These are phyloP conservation scores for Oemleria cerasiformis DNA, from an alignment of 306 rosid genomes.

Conservation along the genomic window DNA sequence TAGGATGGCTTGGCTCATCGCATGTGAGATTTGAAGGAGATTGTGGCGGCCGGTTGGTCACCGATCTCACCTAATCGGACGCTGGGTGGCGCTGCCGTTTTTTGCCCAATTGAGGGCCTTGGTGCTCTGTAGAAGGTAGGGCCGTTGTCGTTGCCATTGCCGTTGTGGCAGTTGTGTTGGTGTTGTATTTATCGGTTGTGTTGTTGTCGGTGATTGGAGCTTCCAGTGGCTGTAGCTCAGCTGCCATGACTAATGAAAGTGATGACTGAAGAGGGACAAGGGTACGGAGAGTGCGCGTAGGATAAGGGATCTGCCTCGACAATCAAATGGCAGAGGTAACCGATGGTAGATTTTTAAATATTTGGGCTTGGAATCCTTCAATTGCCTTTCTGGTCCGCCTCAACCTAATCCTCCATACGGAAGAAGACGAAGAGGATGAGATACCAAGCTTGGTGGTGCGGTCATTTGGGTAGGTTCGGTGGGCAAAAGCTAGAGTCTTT, in stretches of 20 bases:
- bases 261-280: conserved; percentile 8
- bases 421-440: conserved; percentile 17
- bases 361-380: too few relatives aligned
- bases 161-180: not conserved
- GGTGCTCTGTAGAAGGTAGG: conserved; percentile 19
- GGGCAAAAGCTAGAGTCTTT: conserved; percentile 11
- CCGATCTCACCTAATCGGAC: conserved; percentile 79
- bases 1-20: conserved; percentile 46
- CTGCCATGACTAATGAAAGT: conserved; percentile 37
- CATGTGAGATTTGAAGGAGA: conserved; percentile 35
- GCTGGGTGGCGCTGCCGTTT: conserved; percentile 72
- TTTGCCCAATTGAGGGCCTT: conserved; percentile 31
- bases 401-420: too few relatives aligned
- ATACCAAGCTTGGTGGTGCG: conserved; percentile 21
- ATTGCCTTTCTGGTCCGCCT: too few relatives aligned
- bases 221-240: conserved; percentile 42
- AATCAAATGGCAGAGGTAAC: too few relatives aligned
- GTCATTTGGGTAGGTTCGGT: conserved; percentile 3
- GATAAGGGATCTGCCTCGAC: too few relatives aligned
- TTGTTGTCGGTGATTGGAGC: conserved; percentile 30
- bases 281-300: conserved; percentile 27
- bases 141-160: conserved; percentile 14
- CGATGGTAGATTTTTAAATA: too few relatives aligned
- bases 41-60: conserved; percentile 42
- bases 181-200: not conserved